phyloP scores from a whole-genome alignment of 2,329 filamentous ascomycete species.

The Metarhizium anisopliae region DNA sequence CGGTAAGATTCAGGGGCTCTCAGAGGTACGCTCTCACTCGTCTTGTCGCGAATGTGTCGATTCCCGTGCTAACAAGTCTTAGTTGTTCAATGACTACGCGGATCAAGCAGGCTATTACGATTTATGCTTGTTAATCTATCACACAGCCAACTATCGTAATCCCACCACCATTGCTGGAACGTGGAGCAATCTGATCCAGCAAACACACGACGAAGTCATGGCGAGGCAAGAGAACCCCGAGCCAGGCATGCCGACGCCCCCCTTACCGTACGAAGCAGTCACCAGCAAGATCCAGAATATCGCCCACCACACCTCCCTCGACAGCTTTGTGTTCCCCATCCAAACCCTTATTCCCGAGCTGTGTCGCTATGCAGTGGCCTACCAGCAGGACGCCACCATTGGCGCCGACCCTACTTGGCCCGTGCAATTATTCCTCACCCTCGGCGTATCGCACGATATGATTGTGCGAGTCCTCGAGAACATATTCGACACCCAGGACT shows the following conservation, averaged over 20 bases:
- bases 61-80: slow-evolving; percentile 9
- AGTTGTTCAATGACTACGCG: slow-evolving; percentile 91
- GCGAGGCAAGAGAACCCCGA: slow-evolving; percentile 34
- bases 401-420: slow-evolving; percentile 50
- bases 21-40: slow-evolving; percentile 45
- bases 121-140: slow-evolving; percentile 85
- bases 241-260: slow-evolving; percentile 28
- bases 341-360: slow-evolving; percentile 51
- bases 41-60: slow-evolving; percentile 20
- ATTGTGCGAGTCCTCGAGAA: slow-evolving; percentile 47
- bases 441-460: slow-evolving; percentile 48
- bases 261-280: slow-evolving; percentile 61
- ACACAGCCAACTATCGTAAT: slow-evolving; percentile 84
- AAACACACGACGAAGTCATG: slow-evolving; percentile 52
- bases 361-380: slow-evolving; percentile 51
- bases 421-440: slow-evolving; percentile 43
- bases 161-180: slow-evolving; percentile 73
- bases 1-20: slow-evolving; percentile 68
- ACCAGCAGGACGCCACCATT: slow-evolving; percentile 49
- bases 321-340: slow-evolving; percentile 59
- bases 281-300: slow-evolving; percentile 55
- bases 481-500: slow-evolving; percentile 49
- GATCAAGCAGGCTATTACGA: slow-evolving; percentile 91
- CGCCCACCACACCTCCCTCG: slow-evolving; percentile 54
- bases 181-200: slow-evolving; percentile 74